Evolutionary conservation across 768 basidiomycete species (phyloP), one percentile per base, ranked within the genome.

Genomic region (Mycena leptocephala): DNA sequence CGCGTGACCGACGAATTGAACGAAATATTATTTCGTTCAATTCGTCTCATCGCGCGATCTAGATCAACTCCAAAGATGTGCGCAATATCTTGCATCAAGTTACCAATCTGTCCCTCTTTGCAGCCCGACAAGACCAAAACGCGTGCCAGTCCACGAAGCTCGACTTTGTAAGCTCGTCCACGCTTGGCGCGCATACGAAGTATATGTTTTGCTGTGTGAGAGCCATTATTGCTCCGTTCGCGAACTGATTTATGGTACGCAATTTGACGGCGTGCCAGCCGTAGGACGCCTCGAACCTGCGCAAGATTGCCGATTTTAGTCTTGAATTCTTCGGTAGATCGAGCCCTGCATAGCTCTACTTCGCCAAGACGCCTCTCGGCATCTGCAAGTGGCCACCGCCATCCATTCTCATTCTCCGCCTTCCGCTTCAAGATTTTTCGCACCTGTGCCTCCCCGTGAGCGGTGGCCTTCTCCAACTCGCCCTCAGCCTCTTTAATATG

Each of bases 101-200:
- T 39, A 7, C 77, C 77, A 33, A 78, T 39, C 41, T 71, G 63
- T 9, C 69, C 74, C 55, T 76, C 51, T n/a, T 55, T 55, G 59
- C 77, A 78, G 30, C 77, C 75, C n/a, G 55, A 37, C 18, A 43
- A 37, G 24, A 78, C 59, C 20, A 78, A 75, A n/a, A 72, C 58
- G 14, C 55, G 74, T 1, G 62, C 69, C 20, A 78, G 11, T 8
- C 68, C 48, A 20, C 77, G 56, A 28, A 75, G 46, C 43, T 78
- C 55, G 0, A 43, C 39, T 43, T 73, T 78, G 74, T 75, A 78
- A 2, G 74, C 55, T 18, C 70, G 46, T 2, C 72, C 72, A 14
- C 39, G n/a, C 48, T 76, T 75, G 22, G 58, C 35, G 6, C 33
- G 69, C 48, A 55, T 61, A 11, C 59, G n/a, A n/a, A 58, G 9